phyloP scores from a whole-genome alignment of 106 monocot species.

The Dendrobium huoshanense region DNA sequence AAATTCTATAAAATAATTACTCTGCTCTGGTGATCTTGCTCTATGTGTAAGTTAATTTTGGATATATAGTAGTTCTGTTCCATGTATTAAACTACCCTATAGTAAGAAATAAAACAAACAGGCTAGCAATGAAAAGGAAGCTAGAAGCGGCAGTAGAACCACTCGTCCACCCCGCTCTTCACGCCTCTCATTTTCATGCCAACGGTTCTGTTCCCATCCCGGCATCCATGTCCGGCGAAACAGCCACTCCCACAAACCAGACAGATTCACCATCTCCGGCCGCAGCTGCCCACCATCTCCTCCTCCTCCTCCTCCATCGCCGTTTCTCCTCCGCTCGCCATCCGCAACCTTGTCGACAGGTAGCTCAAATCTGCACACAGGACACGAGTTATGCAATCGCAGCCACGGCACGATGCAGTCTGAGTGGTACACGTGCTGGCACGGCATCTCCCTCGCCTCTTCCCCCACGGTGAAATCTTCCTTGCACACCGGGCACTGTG shows the following conservation, averaged over 20 bases:
- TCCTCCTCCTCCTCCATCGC: neutral
- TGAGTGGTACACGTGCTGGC: conserved; percentile 71
- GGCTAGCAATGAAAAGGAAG: too few relatives aligned
- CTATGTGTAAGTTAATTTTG: too few relatives aligned
- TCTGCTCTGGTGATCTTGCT: too few relatives aligned
- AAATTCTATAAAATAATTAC: too few relatives aligned
- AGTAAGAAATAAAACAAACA: too few relatives aligned
- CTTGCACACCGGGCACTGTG: conserved; percentile 79
- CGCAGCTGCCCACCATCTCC: neutral
- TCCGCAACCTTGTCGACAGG: neutral
- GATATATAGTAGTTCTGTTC: too few relatives aligned
- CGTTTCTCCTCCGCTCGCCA: neutral
- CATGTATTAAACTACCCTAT: too few relatives aligned
- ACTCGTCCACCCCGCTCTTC: too few relatives aligned
- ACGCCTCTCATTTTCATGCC: too few relatives aligned
- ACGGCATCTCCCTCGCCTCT: conserved; percentile 68
- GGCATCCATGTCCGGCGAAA: too few relatives aligned
- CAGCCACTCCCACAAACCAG: neutral
- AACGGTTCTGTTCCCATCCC: too few relatives aligned
- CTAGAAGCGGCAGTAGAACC: too few relatives aligned
- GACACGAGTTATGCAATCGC: conserved; percentile 63
- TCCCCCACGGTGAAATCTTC: conserved; percentile 74
- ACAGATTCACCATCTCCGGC: neutral
- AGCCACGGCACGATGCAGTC: conserved; percentile 84
- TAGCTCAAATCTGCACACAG: conserved; percentile 57